Base-by-base conservation (phyloP, 176 grass and related monocot genomes). In the Avena atlantica region DNA sequence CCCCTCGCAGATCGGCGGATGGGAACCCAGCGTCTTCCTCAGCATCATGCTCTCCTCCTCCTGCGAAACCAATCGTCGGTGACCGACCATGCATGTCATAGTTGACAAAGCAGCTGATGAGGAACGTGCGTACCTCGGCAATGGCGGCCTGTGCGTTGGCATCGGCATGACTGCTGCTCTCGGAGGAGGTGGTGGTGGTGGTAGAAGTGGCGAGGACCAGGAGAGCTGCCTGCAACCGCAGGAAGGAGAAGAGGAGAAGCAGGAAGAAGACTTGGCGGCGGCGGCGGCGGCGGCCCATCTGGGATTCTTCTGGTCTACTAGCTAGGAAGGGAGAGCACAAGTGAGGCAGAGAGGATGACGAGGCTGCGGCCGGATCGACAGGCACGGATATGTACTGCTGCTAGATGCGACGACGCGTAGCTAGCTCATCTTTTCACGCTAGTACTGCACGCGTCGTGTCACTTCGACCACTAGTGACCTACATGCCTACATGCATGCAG, bases 1-100 rank as follows among this genome's bases (percentile, higher is more conserved):
- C 84, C 89, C 84, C 73, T 58, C 84, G 79, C 84, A 90, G 89
- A 73, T 90, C 89, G 89, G 89, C 80, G 84, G 89, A 65, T 55
- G 50, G 12, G 89, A 90, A 1, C 89, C 84, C 1, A 65, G 72
- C 79, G 2, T 37, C 73, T 4, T 49, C 60, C 51, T 66, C 63
- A 66, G 48, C 78, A 16, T 53, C 62, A 12, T 21, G 2, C 17
- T 20, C 59, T 21, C 51, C 0, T 19, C 20, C 40, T 31, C 58
- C 86, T 88, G 73, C 70, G 16, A 47, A 60, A 15, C 13, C 14
- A 59, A 2, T 2, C 12, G 45, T 10, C 45, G 1, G 45, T 48
- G 9, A 48, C 2, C 42, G 0, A 62, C 15, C 24, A 3, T 68
- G 59, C 36, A 48, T 2, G 45, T 48, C 11, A 8, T 48, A 48